A percentile compares a stretch with the other conserved stretches of the same genome.
These are phyloP conservation scores for Trametes cingulata DNA, from an alignment of 768 basidiomycete genomes.

Conservation along the genomic window DNA sequence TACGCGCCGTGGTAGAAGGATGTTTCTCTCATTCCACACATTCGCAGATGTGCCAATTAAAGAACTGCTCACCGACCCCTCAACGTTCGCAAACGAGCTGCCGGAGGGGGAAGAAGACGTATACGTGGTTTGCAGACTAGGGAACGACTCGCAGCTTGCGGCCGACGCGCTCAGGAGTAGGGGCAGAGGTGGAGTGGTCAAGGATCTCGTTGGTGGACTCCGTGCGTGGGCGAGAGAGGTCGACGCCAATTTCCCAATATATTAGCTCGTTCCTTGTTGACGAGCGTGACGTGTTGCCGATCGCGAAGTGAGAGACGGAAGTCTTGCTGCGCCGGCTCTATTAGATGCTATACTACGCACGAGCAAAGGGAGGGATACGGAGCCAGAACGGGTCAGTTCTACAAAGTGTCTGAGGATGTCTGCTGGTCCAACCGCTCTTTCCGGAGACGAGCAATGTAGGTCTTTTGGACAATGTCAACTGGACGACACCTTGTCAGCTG, in stretches of 20 bases:
- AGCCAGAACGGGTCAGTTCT: not conserved
- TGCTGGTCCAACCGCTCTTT: slow-evolving; percentile 44
- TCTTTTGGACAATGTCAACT: slow-evolving; percentile 79
- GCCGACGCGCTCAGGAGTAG: slow-evolving; percentile 58
- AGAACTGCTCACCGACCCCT: slow-evolving; percentile 62
- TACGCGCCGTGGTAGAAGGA: not conserved
- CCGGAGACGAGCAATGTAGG: slow-evolving; percentile 61
- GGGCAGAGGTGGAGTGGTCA: slow-evolving; percentile 39
- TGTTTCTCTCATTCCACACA: not conserved
- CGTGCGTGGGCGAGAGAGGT: slow-evolving; percentile 76
- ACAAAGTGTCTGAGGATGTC: not conserved
- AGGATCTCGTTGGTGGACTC: slow-evolving; percentile 81
- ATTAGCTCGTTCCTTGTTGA: slow-evolving; percentile 41
- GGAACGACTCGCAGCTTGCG: slow-evolving; percentile 93
- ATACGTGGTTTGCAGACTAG: slow-evolving; percentile 80
- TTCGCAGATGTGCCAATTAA: slow-evolving; percentile 73
- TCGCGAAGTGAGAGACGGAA: not conserved
- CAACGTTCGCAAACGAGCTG: slow-evolving; percentile 25
- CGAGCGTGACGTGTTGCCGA: too few species aligned
- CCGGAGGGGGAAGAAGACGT: slow-evolving; percentile 28
- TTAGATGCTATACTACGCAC: slow-evolving; percentile 10
- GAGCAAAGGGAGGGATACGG: not conserved
- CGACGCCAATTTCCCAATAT: slow-evolving; percentile 77
- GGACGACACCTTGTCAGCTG: slow-evolving; percentile 3
- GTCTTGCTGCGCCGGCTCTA: not conserved